Evolutionary conservation across 2,329 filamentous ascomycete species (phyloP).

Genomic region (Microdochium bolleyi): DNA sequence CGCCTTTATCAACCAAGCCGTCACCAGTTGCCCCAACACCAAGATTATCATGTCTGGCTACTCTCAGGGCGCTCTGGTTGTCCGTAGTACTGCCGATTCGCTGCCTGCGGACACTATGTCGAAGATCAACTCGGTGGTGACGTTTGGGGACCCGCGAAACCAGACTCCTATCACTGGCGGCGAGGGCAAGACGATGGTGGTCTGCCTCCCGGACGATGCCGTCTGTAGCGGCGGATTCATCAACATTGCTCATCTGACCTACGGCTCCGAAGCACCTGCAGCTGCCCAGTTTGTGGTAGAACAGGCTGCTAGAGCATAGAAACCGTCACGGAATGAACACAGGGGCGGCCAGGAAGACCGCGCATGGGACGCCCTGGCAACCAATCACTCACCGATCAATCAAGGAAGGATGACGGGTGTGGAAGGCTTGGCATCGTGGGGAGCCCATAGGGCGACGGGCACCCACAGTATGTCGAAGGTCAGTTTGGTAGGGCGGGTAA

Average conservation of each 20-base stretch:
- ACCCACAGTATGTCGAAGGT: background rate
- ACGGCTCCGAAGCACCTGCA: background rate
- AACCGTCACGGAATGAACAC: background rate
- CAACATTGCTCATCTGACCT: slow-evolving; percentile 5
- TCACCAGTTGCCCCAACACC: background rate
- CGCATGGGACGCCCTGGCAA: background rate
- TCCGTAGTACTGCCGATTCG: background rate
- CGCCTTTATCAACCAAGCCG: too few species aligned
- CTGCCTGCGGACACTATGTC: background rate
- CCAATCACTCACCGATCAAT: background rate
- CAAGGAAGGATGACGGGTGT: background rate
- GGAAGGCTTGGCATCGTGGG: background rate
- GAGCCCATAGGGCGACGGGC: background rate
- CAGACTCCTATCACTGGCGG: slow-evolving; percentile 12
- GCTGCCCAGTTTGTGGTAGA: background rate
- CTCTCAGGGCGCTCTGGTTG: background rate
- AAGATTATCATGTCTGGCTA: background rate
- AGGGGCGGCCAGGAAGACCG: background rate
- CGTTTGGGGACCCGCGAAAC: background rate
- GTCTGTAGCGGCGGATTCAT: slow-evolving; percentile 6
- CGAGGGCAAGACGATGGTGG: background rate
- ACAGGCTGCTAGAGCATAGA: background rate
- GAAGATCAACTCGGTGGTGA: background rate
- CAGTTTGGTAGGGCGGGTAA: background rate
- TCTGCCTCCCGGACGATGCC: background rate